phyloP scores from a whole-genome alignment of 192 early-diverging fungal genomes.

The Jimgerdemannia flammicorona region DNA sequence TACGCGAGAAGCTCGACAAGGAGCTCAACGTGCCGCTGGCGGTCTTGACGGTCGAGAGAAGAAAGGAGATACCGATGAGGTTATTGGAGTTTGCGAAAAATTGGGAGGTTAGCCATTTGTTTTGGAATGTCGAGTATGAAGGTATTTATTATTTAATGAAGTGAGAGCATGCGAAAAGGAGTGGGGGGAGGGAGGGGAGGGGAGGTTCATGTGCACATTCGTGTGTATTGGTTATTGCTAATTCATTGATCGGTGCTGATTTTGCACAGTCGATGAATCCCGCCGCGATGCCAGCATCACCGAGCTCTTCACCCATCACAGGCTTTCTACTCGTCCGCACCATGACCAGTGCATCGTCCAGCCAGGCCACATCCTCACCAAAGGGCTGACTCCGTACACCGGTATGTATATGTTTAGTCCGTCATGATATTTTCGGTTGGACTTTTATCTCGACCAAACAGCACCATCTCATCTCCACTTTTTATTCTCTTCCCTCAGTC shows the following conservation, averaged over 20 bases:
- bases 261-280: neutral
- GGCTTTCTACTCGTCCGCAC: constrained; percentile 19
- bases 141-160: neutral
- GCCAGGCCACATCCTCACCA: constrained; percentile 45
- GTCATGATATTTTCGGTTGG: too few species aligned
- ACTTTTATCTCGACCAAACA: too few species aligned
- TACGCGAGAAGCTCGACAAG: constrained; percentile 29
- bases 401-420: too few species aligned
- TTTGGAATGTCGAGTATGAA: constrained; percentile 55
- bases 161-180: neutral
- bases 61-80: constrained; percentile 25
- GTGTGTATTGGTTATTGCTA: too few species aligned
- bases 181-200: neutral
- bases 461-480: constrained; percentile 7
- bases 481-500: constrained; percentile 18
- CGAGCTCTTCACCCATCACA: neutral
- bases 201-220: too few species aligned
- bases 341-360: constrained; percentile 60
- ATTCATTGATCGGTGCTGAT: too few species aligned
- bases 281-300: neutral
- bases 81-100: constrained; percentile 26
- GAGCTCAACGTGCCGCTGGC: constrained; percentile 40
- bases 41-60: constrained; percentile 30
- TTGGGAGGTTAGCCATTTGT: constrained; percentile 34
- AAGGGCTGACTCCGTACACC: constrained; percentile 36